These are phyloP conservation scores for Ormosia semicastrata DNA, from an alignment of 306 rosid species.

Conservation along the genomic window DNA sequence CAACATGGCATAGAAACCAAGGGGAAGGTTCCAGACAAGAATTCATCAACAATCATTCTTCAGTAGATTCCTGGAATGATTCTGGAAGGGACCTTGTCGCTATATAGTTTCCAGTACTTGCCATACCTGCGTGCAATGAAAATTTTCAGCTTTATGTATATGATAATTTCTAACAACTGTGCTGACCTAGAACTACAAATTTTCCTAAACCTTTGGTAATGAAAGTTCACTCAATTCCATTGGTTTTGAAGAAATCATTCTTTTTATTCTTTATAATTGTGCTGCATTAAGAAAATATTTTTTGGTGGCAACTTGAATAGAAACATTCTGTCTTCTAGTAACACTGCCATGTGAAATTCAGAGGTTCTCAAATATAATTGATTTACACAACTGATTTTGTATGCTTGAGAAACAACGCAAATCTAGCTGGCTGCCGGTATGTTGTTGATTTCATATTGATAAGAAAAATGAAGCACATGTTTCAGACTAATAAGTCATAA, in stretches of 20 bases:
- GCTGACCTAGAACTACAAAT: neutral
- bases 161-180: neutral
- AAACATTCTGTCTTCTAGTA: neutral
- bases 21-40: neutral
- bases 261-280: neutral
- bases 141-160: slow-evolving; percentile 14
- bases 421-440: neutral
- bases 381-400: neutral
- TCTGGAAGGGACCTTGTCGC: slow-evolving; percentile 76
- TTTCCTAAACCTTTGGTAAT: neutral
- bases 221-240: neutral
- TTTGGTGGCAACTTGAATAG: neutral
- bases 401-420: neutral
- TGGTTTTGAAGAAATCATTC: neutral
- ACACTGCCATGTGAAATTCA: neutral
- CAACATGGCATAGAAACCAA: slow-evolving; percentile 14
- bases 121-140: slow-evolving; percentile 71
- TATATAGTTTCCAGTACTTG: slow-evolving; percentile 82
- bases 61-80: slow-evolving; percentile 86
- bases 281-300: neutral
- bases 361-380: neutral
- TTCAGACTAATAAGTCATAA: neutral
- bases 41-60: slow-evolving; percentile 20
- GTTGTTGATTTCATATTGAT: neutral
- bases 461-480: neutral